Conservation (phyloP, 176 grass and related monocot species). For the Poa pratensis region DNA sequence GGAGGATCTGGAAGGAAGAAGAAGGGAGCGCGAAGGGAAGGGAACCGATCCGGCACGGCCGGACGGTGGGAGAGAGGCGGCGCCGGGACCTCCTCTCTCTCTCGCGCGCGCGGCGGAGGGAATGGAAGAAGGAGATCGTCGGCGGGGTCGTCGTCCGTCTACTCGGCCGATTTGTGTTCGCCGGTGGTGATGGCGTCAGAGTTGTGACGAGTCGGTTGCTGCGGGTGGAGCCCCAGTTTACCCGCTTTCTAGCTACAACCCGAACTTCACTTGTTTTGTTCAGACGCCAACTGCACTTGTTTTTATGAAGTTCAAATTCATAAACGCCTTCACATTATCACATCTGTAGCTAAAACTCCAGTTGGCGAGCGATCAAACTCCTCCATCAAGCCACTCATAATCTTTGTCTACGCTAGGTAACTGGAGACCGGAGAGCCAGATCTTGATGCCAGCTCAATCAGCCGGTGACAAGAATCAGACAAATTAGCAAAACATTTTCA, state of each 20-base stretch:
- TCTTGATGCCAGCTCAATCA: not conserved
- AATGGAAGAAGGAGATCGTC: conserved; percentile 38
- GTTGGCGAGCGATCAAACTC: not conserved
- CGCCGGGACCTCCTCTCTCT: conserved; percentile 9
- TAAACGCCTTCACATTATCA: not conserved
- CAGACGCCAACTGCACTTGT: not conserved
- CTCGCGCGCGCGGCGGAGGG: not conserved
- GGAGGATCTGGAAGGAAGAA: conserved; percentile 40
- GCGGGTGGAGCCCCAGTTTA: conserved; percentile 5
- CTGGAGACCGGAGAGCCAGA: not conserved
- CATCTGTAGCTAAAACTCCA: not conserved
- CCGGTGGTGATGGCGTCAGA: conserved; percentile 37
- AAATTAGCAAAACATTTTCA: not conserved
- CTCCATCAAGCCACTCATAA: not conserved
- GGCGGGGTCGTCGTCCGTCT: conserved; percentile 46
- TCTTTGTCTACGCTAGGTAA: not conserved
- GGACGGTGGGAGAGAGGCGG: not conserved
- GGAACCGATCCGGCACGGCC: conserved; percentile 36
- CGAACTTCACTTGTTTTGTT: not conserved
- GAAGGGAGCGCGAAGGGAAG: not conserved
- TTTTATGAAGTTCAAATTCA: not conserved
- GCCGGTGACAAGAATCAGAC: not conserved
- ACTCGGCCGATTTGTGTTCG: conserved; percentile 46
- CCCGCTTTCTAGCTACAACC: conserved; percentile 8
- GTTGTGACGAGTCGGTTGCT: conserved; percentile 25